Evolutionary conservation across 2,329 filamentous ascomycete genomes (phyloP).

Genomic region (Xylaria multiplex): DNA sequence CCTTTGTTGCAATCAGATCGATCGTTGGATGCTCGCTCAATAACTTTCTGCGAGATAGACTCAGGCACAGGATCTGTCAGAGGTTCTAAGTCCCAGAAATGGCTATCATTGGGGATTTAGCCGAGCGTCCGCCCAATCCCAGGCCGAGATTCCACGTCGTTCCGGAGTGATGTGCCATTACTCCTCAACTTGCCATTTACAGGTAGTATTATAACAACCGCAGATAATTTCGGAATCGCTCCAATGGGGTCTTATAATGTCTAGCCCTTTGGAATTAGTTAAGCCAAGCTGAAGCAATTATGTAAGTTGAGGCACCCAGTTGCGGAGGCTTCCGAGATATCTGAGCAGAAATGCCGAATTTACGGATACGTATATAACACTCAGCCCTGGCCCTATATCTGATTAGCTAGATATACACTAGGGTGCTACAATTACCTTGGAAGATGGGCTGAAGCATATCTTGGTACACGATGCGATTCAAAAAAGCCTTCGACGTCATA

Average conservation of each 20-base stretch:
- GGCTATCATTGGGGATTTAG: slow-evolving; percentile 22
- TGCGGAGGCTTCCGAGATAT: slow-evolving; percentile 18
- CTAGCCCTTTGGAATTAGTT: slow-evolving; percentile 4
- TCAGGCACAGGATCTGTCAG: slow-evolving; percentile 35
- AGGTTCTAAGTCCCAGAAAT: slow-evolving; percentile 14
- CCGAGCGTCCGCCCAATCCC: slow-evolving; percentile 19
- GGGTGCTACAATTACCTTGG: slow-evolving; percentile 18
- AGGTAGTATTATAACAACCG: slow-evolving; percentile 18
- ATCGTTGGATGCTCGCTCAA: not conserved
- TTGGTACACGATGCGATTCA: slow-evolving; percentile 17
- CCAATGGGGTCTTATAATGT: slow-evolving; percentile 18
- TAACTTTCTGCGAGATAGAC: slow-evolving; percentile 25
- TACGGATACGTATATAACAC: slow-evolving; percentile 5
- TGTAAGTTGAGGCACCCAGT: slow-evolving; percentile 10
- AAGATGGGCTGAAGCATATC: slow-evolving; percentile 9
- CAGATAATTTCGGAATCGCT: slow-evolving; percentile 3
- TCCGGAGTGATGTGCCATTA: slow-evolving; percentile 4
- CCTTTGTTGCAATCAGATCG: slow-evolving; percentile 18
- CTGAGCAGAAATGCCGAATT: not conserved
- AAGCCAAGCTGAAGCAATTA: slow-evolving; percentile 25
- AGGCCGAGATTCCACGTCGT: not conserved
- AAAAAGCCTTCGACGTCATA: slow-evolving; percentile 41
- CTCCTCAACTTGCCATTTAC: slow-evolving; percentile 27
- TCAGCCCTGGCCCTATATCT: slow-evolving; percentile 29
- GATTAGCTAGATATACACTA: slow-evolving; percentile 12